Evolutionary conservation across 148 eudicot species (phyloP).

Genomic region (Salicornia ramosissima): DNA sequence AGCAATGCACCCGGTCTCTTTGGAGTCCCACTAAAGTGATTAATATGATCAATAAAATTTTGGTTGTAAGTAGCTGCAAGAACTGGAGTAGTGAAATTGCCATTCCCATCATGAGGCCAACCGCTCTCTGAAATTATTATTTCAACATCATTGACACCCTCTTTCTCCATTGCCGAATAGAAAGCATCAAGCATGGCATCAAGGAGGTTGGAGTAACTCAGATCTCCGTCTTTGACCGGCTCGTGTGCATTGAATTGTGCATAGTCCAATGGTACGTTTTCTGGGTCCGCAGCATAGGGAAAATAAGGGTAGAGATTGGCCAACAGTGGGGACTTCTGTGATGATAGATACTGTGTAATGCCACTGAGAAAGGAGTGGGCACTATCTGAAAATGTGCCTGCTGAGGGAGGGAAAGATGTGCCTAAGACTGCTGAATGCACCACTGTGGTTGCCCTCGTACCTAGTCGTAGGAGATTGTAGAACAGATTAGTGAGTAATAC

Average conservation of each 20-base stretch:
- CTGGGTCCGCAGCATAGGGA: constrained; percentile 34
- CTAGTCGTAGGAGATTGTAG: constrained; percentile 10
- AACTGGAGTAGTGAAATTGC: constrained; percentile 32
- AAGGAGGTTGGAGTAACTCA: constrained; percentile 45
- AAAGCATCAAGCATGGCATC: constrained; percentile 43
- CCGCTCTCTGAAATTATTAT: constrained; percentile 35
- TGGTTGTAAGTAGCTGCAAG: constrained; percentile 35
- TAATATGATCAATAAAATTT: constrained; percentile 18
- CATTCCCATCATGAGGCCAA: constrained; percentile 46
- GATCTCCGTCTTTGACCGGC: constrained; percentile 25
- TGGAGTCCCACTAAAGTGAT: constrained; percentile 30
- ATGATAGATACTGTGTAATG: constrained; percentile 30
- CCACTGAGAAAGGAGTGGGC: constrained; percentile 16
- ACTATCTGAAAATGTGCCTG: constrained; percentile 25
- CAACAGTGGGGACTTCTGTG: constrained; percentile 31
- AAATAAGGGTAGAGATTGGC: constrained; percentile 57
- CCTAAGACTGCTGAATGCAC: constrained; percentile 32
- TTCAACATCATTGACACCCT: constrained; percentile 25
- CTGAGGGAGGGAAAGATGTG: constrained; percentile 50
- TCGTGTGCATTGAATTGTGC: constrained; percentile 29
- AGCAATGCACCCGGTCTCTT: constrained; percentile 23
- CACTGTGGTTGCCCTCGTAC: constrained; percentile 38
- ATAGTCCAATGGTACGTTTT: constrained; percentile 32
- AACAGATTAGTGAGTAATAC: neutral
- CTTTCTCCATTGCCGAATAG: constrained; percentile 41